Evolutionary conservation across 2,329 filamentous ascomycete species (phyloP).

Genomic region (Fusarium compactum): DNA sequence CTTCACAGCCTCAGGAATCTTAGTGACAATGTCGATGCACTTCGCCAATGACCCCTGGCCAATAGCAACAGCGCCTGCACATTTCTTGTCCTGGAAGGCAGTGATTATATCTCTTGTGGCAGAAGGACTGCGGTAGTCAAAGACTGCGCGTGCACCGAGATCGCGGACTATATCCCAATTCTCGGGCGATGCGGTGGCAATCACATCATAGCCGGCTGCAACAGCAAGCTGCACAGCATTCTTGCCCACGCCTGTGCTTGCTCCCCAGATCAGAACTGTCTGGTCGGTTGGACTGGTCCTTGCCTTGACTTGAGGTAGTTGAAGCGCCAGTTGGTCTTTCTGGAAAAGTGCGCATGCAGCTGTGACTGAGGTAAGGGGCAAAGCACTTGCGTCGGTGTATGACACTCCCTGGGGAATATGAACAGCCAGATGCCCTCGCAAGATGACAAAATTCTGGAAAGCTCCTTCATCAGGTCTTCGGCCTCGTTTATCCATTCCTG

Average conservation of each 20-base stretch:
- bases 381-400: not conserved
- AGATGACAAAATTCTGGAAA: not conserved
- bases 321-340: not conserved
- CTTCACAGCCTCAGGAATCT: not conserved
- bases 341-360: slow-evolving; percentile 1
- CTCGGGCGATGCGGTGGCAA: not conserved
- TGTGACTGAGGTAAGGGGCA: not conserved
- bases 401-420: not conserved
- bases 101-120: not conserved
- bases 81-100: not conserved
- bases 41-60: slow-evolving; percentile 1
- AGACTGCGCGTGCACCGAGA: not conserved
- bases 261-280: slow-evolving; percentile 6
- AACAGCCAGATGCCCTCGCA: not conserved
- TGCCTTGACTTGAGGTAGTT: not conserved
- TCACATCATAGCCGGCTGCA: slow-evolving; percentile 1
- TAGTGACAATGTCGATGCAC: slow-evolving; percentile 6
- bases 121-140: not conserved
- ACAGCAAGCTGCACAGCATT: slow-evolving; percentile 7
- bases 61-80: slow-evolving; percentile 5
- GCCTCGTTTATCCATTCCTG: slow-evolving; percentile 12
- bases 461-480: not conserved
- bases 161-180: accelerated
- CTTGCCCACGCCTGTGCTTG: slow-evolving; percentile 1
- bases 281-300: accelerated